These are phyloP conservation scores for Penicillium roqueforti DNA, from an alignment of 495 filamentous ascomycete genomes.

Conservation along the genomic window DNA sequence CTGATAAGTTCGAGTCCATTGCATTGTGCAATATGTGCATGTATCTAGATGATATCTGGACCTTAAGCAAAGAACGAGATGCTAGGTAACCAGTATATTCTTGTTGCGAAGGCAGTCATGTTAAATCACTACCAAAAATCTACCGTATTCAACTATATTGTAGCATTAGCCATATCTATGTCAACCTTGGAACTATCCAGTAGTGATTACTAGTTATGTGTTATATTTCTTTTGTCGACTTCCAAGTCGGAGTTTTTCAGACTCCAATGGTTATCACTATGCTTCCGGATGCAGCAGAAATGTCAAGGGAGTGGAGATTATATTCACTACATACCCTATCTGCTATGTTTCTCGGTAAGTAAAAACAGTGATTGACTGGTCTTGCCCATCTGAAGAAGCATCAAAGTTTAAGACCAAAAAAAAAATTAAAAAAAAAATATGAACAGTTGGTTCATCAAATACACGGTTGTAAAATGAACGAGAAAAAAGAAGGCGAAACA, in stretches of 20 bases:
- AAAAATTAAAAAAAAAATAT: conserved; percentile 2
- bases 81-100: not conserved
- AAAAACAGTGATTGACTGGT: not conserved
- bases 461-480: conserved; percentile 4
- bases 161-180: too few species aligned
- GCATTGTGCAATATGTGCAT: not conserved
- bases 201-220: too few species aligned
- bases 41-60: not conserved
- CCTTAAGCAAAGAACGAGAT: not conserved
- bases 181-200: too few species aligned
- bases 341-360: not conserved
- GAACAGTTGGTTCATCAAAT: conserved; percentile 13
- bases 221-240: too few species aligned
- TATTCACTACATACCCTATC: conserved; percentile 12
- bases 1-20: not conserved
- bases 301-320: conserved; percentile 22
- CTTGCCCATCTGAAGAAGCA: not conserved
- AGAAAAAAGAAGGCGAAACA: not conserved
- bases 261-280: not conserved
- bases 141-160: too few species aligned
- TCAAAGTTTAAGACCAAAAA: not conserved
- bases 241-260: not conserved
- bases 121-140: too few species aligned
- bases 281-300: not conserved
- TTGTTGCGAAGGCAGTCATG: too few species aligned